Evolutionary conservation across 2,329 filamentous ascomycete genomes (phyloP).

Genomic region (Claviceps capensis): DNA sequence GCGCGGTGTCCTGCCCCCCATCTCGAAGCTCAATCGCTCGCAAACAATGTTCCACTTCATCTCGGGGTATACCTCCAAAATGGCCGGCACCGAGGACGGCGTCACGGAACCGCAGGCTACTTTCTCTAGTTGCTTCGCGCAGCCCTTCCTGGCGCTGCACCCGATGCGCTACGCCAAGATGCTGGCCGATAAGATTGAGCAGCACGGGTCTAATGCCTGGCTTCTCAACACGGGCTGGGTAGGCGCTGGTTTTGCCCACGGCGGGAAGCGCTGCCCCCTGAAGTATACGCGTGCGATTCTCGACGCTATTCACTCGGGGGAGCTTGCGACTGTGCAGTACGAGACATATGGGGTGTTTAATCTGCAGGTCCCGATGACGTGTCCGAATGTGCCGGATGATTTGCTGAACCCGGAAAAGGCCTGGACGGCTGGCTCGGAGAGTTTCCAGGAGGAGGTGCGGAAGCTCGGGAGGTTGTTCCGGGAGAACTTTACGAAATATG

Average conservation of each 20-base stretch:
- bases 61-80: constrained; percentile 98
- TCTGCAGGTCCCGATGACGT: constrained; percentile 84
- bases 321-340: constrained; percentile 85
- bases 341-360: constrained; percentile 96
- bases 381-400: constrained; percentile 78
- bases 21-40: constrained; percentile 86
- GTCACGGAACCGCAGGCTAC: constrained; percentile 95
- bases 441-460: constrained; percentile 76
- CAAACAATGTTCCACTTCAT: constrained; percentile 99
- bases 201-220: constrained; percentile 95
- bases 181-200: constrained; percentile 93
- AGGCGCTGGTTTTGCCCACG: constrained; percentile 77
- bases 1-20: constrained; percentile 89
- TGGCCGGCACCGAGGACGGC: constrained; percentile 97
- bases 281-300: constrained; percentile 98
- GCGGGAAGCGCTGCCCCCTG: constrained; percentile 91
- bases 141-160: constrained; percentile 96
- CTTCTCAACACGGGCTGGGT: constrained; percentile 98
- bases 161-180: constrained; percentile 98
- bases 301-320: constrained; percentile 93
- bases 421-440: constrained; percentile 71
- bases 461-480: constrained; percentile 85
- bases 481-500: constrained; percentile 97
- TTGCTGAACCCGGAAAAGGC: constrained; percentile 88
- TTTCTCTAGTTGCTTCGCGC: constrained; percentile 98